Percentiles rank a stretch among this genome's conserved stretches.
These are phyloP conservation scores for Colletotrichum melonis DNA, from an alignment of 2,329 filamentous ascomycete species.

Conservation along the genomic window DNA sequence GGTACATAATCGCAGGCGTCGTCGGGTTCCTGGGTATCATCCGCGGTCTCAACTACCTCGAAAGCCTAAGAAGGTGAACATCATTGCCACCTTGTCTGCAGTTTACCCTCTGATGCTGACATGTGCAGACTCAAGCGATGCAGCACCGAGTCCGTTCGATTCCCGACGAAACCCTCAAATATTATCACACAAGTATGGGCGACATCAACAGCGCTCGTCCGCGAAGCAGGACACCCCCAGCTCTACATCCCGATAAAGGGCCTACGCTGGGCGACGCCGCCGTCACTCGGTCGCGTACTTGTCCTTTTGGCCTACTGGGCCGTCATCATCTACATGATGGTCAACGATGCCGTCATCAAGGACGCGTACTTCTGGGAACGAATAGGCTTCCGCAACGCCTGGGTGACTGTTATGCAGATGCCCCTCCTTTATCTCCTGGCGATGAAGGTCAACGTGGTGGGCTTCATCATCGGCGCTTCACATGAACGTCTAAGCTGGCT, in stretches of 20 bases:
- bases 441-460: constrained; percentile 70
- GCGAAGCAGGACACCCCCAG: constrained; percentile 68
- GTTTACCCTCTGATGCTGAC: background rate
- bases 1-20: constrained; percentile 67
- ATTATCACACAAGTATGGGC: constrained; percentile 64
- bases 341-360: constrained; percentile 56
- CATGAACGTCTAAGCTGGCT: constrained; percentile 80
- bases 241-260: constrained; percentile 58
- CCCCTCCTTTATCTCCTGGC: constrained; percentile 73
- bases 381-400: constrained; percentile 75
- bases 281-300: constrained; percentile 66
- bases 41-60: constrained; percentile 56
- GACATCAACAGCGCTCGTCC: constrained; percentile 66
- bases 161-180: constrained; percentile 64
- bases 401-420: constrained; percentile 73
- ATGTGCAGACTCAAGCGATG: constrained; percentile 58
- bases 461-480: constrained; percentile 69
- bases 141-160: constrained; percentile 54
- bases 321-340: constrained; percentile 69
- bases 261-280: constrained; percentile 68
- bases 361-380: constrained; percentile 72
- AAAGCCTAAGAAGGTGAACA: constrained; percentile 55
- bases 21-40: constrained; percentile 54
- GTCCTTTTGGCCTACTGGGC: constrained; percentile 68
- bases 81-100: background rate